Evolutionary conservation across 257 asterid genomes (phyloP), one percentile per base, ranked within the genome.

Genomic region (Solanum chilense): DNA sequence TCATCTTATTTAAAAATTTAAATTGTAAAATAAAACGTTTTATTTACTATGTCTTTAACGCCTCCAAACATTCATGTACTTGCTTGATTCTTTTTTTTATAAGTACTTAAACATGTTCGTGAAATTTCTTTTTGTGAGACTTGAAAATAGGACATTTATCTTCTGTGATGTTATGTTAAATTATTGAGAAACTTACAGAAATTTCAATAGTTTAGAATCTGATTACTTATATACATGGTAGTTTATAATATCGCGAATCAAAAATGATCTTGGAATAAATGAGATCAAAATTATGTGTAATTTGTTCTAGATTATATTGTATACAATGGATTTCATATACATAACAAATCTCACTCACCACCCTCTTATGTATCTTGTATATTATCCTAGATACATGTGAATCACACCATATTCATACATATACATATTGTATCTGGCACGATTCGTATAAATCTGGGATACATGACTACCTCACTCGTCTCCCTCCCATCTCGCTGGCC

Each of bases 141-240:
- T 71, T 71, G 13, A 31, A 69, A 31, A 7, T 29, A 16, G 11
- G 76, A 14, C 3, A 16, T 69, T 5, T 68, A 6, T 68, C 11
- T 68, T 27, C 6, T 68, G 6, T 29, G 6, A 29, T 27, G 33
- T 27, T 41, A 69, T 29, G n/a, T 69, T 29, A 69, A 29, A 68
- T 29, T 3, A 62, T 8, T 2, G 64, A 7, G n/a, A 56, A 18
- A 56, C n/a, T 18, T 56, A 18, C n/a, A 56, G 0, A 56, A 56
- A 18, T 3, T 1, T 0, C 64, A 56, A 7, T 18, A 56, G 64
- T 56, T 56, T 56, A 56, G 64, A 0, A 18, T 56, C 2, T 56
- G 11, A 56, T 52, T 18, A 52, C 0, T 56, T 56, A 9, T 18
- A 18, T 18, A 0, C 5, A 56, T 0, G 0, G 0, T 18, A 56